A percentile compares a stretch with the other conserved stretches of the same genome.
These are phyloP conservation scores for Linnemannia hyalina DNA, from an alignment of 192 early-diverging fungal species.

Conservation along the genomic window DNA sequence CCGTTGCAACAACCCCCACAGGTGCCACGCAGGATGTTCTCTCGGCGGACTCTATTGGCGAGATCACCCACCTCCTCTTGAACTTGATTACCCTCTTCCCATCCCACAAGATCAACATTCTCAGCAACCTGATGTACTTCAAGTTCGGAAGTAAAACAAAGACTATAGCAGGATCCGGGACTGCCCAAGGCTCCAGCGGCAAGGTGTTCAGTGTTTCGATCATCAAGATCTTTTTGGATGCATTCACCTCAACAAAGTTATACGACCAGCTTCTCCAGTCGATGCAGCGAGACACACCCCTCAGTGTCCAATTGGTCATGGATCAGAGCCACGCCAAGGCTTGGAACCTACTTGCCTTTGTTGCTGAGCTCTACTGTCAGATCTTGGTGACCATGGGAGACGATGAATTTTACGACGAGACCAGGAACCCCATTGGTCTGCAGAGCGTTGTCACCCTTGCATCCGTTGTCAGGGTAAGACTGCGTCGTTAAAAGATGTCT, in stretches of 20 bases:
- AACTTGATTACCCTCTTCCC: slow-evolving; percentile 72
- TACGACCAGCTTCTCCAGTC: slow-evolving; percentile 22
- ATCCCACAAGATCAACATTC: slow-evolving; percentile 63
- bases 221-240: slow-evolving; percentile 38
- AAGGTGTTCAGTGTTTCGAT: slow-evolving; percentile 42
- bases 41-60: slow-evolving; percentile 23
- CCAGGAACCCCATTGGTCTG: slow-evolving; percentile 64
- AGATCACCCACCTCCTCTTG: slow-evolving; percentile 64
- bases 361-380: slow-evolving; percentile 81
- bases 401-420: slow-evolving; percentile 84
- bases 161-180: slow-evolving; percentile 13
- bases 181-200: slow-evolving; percentile 40
- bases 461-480: slow-evolving; percentile 64
- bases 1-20: background rate
- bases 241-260: slow-evolving; percentile 33
- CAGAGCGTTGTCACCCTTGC: slow-evolving; percentile 68
- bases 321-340: slow-evolving; percentile 58
- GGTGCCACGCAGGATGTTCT: slow-evolving; percentile 8
- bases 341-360: slow-evolving; percentile 74
- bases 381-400: slow-evolving; percentile 86
- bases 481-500: background rate
- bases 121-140: slow-evolving; percentile 63
- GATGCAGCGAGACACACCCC: slow-evolving; percentile 16
- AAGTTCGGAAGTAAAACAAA: slow-evolving; percentile 36
- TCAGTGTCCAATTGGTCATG: slow-evolving; percentile 33